Evolutionary conservation across 83 land plant species (phyloP).

Genomic region (Diphasiastrum complanatum): DNA sequence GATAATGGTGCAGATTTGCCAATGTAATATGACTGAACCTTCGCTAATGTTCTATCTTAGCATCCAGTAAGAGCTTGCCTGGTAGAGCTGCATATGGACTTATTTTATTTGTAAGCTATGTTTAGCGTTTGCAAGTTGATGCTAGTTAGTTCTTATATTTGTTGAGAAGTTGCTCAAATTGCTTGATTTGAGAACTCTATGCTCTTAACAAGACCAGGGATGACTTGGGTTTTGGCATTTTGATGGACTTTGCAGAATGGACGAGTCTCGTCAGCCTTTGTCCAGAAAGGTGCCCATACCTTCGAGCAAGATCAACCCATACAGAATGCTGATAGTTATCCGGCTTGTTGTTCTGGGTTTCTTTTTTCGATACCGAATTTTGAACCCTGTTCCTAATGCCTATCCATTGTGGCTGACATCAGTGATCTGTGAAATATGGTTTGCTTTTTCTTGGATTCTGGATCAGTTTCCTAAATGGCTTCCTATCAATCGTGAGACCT

Average conservation of each 20-base stretch:
- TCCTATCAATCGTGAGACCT: constrained; percentile 20
- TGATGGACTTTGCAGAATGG: constrained; percentile 13
- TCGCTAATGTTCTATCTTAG: neutral
- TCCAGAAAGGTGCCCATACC: constrained; percentile 17
- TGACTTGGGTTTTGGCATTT: neutral
- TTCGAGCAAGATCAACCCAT: constrained; percentile 18
- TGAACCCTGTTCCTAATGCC: constrained; percentile 22
- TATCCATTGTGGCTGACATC: constrained; percentile 18
- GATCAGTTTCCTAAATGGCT: constrained; percentile 26
- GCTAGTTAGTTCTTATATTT: too few species aligned
- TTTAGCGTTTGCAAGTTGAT: too few species aligned
- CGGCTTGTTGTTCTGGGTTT: constrained; percentile 18
- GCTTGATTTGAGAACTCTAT: neutral
- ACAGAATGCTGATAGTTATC: constrained; percentile 17
- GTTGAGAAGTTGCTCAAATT: too few species aligned
- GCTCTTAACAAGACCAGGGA: neutral
- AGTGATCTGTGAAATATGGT: constrained; percentile 26
- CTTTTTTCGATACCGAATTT: constrained; percentile 18
- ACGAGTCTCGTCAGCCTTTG: constrained; percentile 20
- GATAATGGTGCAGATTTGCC: constrained; percentile 42
- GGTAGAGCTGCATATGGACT: neutral
- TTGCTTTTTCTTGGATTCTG: constrained; percentile 26
- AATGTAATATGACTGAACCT: constrained; percentile 23
- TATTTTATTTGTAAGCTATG: too few species aligned
- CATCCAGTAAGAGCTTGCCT: neutral